Evolutionary conservation across 2,329 filamentous ascomycete species (phyloP).

Genomic region (Stachybotrys chartarum): DNA sequence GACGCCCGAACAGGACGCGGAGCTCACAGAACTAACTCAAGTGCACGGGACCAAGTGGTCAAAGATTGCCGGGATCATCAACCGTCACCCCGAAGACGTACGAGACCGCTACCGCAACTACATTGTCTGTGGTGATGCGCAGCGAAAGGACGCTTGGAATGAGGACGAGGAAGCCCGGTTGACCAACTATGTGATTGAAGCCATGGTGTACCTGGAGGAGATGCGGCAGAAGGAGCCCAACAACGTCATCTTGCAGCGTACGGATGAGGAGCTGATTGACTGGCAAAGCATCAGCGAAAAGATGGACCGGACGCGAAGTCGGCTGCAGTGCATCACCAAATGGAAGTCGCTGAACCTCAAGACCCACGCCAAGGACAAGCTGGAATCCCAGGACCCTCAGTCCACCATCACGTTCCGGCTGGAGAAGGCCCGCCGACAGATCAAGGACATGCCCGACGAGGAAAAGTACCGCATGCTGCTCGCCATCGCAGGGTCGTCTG

Average conservation of each 20-base stretch:
- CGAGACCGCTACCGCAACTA: constrained; percentile 67
- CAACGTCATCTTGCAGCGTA: constrained; percentile 23
- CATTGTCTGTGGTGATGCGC: constrained; percentile 48
- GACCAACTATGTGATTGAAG: constrained; percentile 42
- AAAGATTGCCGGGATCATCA: constrained; percentile 52
- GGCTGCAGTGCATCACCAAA: constrained; percentile 62
- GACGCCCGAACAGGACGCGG: constrained; percentile 28
- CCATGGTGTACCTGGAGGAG: constrained; percentile 40
- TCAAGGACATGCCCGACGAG: constrained; percentile 31
- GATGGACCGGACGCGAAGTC: constrained; percentile 55
- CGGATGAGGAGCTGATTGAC: constrained; percentile 50
- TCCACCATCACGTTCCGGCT: constrained; percentile 32
- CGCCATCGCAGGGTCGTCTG: constrained; percentile 34
- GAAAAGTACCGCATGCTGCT: constrained; percentile 38
- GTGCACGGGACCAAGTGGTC: constrained; percentile 48
- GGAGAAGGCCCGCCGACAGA: constrained; percentile 33
- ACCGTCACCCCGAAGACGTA: constrained; percentile 57
- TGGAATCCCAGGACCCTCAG: constrained; percentile 22
- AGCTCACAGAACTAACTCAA: constrained; percentile 26
- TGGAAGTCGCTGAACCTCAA: constrained; percentile 46
- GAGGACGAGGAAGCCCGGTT: constrained; percentile 51
- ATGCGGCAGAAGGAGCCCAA: constrained; percentile 24
- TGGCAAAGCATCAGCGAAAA: constrained; percentile 58
- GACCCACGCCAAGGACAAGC: constrained; percentile 22
- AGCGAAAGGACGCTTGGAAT: constrained; percentile 50